Evolutionary conservation across 345 rosid species (phyloP).

Genomic region (Eucalyptus grandis): DNA sequence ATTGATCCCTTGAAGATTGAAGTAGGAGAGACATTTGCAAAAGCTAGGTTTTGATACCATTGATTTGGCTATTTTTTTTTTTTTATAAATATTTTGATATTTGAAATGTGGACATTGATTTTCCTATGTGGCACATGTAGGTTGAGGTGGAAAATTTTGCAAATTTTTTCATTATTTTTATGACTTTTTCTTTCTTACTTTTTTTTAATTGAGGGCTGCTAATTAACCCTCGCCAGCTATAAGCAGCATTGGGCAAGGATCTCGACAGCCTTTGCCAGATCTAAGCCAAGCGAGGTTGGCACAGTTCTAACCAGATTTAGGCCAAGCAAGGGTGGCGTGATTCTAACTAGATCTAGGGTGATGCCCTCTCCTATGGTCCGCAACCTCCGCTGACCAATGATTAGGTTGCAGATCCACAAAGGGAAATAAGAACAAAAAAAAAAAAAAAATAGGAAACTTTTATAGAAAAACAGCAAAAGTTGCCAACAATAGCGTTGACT

Average conservation of each 20-base stretch:
- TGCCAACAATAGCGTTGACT: accelerated
- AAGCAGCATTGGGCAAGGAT: neutral
- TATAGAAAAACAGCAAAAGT: no score
- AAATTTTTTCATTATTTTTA: no score
- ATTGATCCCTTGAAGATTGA: no score
- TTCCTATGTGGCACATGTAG: neutral
- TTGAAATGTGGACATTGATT: neutral
- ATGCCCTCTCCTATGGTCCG: accelerated
- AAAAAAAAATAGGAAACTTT: no score
- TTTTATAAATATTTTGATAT: neutral
- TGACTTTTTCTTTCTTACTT: neutral
- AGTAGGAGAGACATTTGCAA: accelerated
- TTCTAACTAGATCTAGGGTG: no score
- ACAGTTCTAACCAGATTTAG: neutral
- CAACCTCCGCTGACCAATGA: accelerated
- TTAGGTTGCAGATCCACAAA: no score
- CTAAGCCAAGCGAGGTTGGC: neutral
- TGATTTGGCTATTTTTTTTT: no score
- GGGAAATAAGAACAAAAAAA: no score
- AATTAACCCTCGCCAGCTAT: accelerated
- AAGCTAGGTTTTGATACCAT: neutral
- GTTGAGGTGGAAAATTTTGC: neutral
- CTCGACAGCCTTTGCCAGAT: neutral
- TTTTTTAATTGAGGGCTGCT: neutral
- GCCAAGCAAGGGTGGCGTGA: neutral